Conservation (phyloP, 208 protist genomes). For the Trypanosoma boissoni region DNA sequence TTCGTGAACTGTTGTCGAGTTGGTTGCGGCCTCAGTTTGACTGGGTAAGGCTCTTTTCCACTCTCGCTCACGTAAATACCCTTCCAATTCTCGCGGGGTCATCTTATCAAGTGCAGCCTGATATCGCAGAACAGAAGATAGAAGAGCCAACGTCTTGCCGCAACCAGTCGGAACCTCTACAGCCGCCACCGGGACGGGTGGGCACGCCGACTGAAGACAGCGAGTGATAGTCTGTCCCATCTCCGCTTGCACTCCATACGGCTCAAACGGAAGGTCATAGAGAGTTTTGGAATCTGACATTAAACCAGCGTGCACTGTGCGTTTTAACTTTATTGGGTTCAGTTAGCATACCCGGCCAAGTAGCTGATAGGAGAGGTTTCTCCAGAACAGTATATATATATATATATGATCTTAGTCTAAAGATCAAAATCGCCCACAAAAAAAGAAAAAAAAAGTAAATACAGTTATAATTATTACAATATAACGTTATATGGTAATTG, state of each 20-base stretch:
- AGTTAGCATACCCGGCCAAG: too few species aligned
- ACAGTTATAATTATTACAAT: too few species aligned
- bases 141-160: slow-evolving; percentile 96
- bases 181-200: slow-evolving; percentile 53
- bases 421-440: too few species aligned
- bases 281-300: not conserved
- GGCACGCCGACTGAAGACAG: slow-evolving; percentile 27
- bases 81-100: slow-evolving; percentile 92
- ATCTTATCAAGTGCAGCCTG: slow-evolving; percentile 85
- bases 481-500: too few species aligned
- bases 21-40: slow-evolving; percentile 22
- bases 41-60: slow-evolving; percentile 47
- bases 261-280: slow-evolving; percentile 34
- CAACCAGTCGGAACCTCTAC: slow-evolving; percentile 96
- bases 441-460: too few species aligned
- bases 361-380: too few species aligned
- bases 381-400: too few species aligned
- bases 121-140: slow-evolving; percentile 86
- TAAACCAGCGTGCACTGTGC: not conserved
- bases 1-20: slow-evolving; percentile 58
- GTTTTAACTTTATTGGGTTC: too few species aligned
- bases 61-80: slow-evolving; percentile 81
- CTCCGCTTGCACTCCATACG: slow-evolving; percentile 66
- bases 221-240: slow-evolving; percentile 83
- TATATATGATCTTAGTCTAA: too few species aligned